phyloP scores from a whole-genome alignment of 371 early-diverging fungal species.

The Mortierella sp. region DNA sequence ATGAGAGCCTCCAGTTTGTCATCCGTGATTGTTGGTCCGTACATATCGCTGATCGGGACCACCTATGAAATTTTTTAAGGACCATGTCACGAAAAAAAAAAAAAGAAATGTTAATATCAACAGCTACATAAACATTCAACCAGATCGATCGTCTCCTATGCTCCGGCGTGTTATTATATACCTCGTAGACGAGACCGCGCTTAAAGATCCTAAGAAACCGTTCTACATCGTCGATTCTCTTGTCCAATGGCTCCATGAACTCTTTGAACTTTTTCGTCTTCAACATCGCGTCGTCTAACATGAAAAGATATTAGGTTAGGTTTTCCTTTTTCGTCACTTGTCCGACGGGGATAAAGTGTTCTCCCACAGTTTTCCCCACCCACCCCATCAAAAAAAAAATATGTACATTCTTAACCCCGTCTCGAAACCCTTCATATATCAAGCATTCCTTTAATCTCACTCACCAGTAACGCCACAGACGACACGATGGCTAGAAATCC shows the following conservation, averaged over 20 bases:
- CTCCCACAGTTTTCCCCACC: not conserved
- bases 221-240: slow-evolving; percentile 70
- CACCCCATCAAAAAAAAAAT: not conserved
- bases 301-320: not conserved
- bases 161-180: not conserved
- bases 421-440: not conserved
- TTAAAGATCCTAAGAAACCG: slow-evolving; percentile 72
- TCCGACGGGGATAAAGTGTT: not conserved
- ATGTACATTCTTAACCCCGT: not conserved
- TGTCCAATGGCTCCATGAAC: slow-evolving; percentile 77
- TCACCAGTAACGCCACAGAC: slow-evolving; percentile 86
- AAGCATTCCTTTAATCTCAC: not conserved
- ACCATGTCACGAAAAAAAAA: not conserved
- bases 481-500: slow-evolving; percentile 70
- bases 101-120: not conserved
- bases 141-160: not conserved
- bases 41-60: slow-evolving; percentile 85
- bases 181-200: slow-evolving; percentile 64
- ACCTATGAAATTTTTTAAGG: slow-evolving; percentile 56
- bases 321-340: not conserved
- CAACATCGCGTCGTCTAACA: slow-evolving; percentile 74
- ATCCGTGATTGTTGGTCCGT: slow-evolving; percentile 91
- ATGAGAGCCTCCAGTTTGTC: slow-evolving; percentile 84
- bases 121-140: not conserved
- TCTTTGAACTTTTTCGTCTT: slow-evolving; percentile 78